Evolutionary conservation across 2,329 filamentous ascomycete species (phyloP).

Genomic region (Rhytidhysteron rufulum): DNA sequence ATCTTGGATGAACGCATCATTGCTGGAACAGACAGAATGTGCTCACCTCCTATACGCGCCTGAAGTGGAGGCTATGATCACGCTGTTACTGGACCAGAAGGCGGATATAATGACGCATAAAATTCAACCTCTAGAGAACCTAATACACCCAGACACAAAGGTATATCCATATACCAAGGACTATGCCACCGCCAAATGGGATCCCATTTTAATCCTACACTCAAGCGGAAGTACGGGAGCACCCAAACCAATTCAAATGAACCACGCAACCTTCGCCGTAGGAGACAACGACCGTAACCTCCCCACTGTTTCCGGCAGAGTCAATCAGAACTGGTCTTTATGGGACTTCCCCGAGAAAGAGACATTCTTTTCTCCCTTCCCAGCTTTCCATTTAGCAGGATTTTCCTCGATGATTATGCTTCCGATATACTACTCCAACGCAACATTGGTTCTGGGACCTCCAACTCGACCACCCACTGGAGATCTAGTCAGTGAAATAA

Average conservation of each 20-base stretch:
- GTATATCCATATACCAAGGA: constrained; percentile 5
- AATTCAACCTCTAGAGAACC: constrained; percentile 5
- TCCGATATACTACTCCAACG: constrained; percentile 9
- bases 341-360: constrained; percentile 8
- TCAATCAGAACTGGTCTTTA: constrained; percentile 7
- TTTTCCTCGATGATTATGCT: constrained; percentile 10
- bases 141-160: constrained; percentile 3
- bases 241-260: constrained; percentile 27
- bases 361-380: constrained; percentile 9
- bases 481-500: constrained; percentile 10
- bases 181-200: constrained; percentile 17
- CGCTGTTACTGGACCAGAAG: background rate
- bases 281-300: constrained; percentile 13
- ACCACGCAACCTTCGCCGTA: constrained; percentile 10
- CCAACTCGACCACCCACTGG: constrained; percentile 6
- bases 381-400: constrained; percentile 11
- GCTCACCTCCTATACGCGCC: constrained; percentile 6
- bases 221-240: constrained; percentile 34
- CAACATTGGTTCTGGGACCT: constrained; percentile 8
- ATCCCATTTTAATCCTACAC: constrained; percentile 26
- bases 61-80: constrained; percentile 6
- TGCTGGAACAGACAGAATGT: constrained; percentile 14
- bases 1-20: constrained; percentile 9
- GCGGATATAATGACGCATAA: background rate
- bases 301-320: constrained; percentile 8